A percentile compares a stretch with the other conserved stretches of the same genome.
Evolutionary conservation across 208 protist genomes (phyloP).

Genomic region (Porcisia deanei): DNA sequence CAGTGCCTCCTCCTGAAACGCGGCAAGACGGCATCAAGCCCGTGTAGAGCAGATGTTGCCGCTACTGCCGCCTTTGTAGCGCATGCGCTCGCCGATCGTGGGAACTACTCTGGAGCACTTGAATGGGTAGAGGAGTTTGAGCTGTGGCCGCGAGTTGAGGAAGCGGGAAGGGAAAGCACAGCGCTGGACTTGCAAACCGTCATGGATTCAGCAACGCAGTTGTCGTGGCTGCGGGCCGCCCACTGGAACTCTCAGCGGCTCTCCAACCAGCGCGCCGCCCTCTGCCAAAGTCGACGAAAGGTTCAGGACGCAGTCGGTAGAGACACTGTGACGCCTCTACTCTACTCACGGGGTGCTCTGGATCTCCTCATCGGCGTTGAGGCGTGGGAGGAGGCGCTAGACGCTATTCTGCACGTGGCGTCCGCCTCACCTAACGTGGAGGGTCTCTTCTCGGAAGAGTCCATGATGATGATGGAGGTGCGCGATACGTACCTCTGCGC

Average conservation of each 20-base stretch:
- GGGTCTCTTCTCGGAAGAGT: conserved; percentile 5
- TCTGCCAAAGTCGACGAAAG: conserved; percentile 1
- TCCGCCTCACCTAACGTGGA: neutral
- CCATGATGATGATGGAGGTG: conserved; percentile 15
- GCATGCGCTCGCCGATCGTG: conserved; percentile 8
- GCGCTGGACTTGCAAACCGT: neutral
- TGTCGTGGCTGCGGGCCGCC: conserved; percentile 17
- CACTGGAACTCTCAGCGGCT: neutral
- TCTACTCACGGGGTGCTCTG: conserved; percentile 10
- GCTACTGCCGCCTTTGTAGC: conserved; percentile 16
- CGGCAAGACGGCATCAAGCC: neutral
- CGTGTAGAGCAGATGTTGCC: neutral
- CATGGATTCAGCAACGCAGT: conserved; percentile 6
- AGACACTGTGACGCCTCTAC: neutral
- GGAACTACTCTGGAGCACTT: conserved; percentile 10
- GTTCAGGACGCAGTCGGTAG: neutral
- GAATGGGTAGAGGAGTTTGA: conserved; percentile 19
- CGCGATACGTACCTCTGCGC: conserved; percentile 21
- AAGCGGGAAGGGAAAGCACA: neutral
- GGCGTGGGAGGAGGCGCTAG: conserved; percentile 33
- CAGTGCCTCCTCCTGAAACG: conserved; percentile 8
- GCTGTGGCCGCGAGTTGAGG: neutral
- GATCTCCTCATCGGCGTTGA: conserved; percentile 21
- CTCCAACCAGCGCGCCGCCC: conserved; percentile 8
- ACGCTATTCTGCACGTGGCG: conserved; percentile 11